Percentiles rank a stretch among this genome's conserved stretches.
These are phyloP conservation scores for Dictyostelium firmibasis DNA, from an alignment of 78 protist species.

Conservation along the genomic window DNA sequence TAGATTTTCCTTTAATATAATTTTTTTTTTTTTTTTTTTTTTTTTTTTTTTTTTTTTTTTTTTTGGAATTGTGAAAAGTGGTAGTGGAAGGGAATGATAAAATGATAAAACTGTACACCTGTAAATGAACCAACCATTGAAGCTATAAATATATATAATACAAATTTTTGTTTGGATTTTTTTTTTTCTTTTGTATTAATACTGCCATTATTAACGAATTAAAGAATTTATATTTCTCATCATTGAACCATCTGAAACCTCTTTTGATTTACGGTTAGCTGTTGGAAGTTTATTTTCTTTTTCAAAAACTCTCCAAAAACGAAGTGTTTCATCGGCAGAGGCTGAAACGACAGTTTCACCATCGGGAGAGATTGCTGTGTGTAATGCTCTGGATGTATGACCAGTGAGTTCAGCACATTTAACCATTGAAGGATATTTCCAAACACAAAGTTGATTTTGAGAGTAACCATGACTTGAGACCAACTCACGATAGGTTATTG, in stretches of 20 bases:
- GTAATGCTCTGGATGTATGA: slow-evolving; percentile 98
- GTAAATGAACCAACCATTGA: neutral
- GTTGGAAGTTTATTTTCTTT: slow-evolving; percentile 73
- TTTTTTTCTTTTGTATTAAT: neutral
- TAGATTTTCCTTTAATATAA: neutral
- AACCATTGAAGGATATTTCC: slow-evolving; percentile 99
- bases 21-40: neutral
- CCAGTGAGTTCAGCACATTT: slow-evolving; percentile 96
- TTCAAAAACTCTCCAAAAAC: slow-evolving; percentile 98
- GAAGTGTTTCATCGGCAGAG: slow-evolving; percentile 99
- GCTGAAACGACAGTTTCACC: slow-evolving; percentile 96
- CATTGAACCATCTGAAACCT: slow-evolving; percentile 42
- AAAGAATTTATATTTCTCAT: slow-evolving; percentile 43
- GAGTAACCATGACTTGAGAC: slow-evolving; percentile 98
- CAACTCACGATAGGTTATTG: slow-evolving; percentile 91
- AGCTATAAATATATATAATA: neutral
- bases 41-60: neutral
- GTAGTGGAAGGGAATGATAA: neutral
- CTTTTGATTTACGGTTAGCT: slow-evolving; percentile 27
- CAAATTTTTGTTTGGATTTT: neutral
- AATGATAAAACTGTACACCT: neutral
- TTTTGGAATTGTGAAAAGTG: neutral
- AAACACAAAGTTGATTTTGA: slow-evolving; percentile 97
- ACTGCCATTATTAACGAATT: slow-evolving; percentile 41
- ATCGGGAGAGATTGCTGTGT: slow-evolving; percentile 98